phyloP scores from a whole-genome alignment of 164 flowering plant species.

The Saururus chinensis region DNA sequence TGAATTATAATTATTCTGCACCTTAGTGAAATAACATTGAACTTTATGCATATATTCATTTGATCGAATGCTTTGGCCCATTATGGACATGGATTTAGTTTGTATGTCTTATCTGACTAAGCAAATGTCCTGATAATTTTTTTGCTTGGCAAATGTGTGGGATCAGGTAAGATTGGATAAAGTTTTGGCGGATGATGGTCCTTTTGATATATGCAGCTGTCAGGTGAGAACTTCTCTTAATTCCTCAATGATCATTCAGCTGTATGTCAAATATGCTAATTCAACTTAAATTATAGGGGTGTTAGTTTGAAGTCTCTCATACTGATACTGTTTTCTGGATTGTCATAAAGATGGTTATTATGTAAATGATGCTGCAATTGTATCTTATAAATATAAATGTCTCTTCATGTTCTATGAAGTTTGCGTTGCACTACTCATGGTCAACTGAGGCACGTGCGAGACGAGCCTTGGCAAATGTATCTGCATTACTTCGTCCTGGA shows the following conservation, averaged over 20 bases:
- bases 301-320: too few species aligned
- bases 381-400: neutral
- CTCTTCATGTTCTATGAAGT: slow-evolving; percentile 31
- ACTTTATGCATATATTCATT: neutral
- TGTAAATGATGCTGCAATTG: too few species aligned
- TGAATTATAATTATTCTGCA: too few species aligned
- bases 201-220: slow-evolving; percentile 94
- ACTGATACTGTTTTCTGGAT: too few species aligned
- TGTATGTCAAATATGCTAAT: too few species aligned
- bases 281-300: too few species aligned
- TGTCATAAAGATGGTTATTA: too few species aligned
- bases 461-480: slow-evolving; percentile 86
- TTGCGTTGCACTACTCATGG: slow-evolving; percentile 98
- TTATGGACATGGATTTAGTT: neutral
- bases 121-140: neutral
- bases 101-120: too few species aligned
- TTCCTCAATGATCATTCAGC: neutral
- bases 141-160: slow-evolving; percentile 6
- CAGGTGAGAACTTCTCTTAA: slow-evolving; percentile 40
- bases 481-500: slow-evolving; percentile 94
- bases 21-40: too few species aligned
- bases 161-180: slow-evolving; percentile 64
- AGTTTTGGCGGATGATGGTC: slow-evolving; percentile 82
- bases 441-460: slow-evolving; percentile 93
- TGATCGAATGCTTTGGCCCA: neutral